These are phyloP conservation scores for Kregervanrija delftensis DNA, from an alignment of 805 yeast genomes.

Conservation along the genomic window DNA sequence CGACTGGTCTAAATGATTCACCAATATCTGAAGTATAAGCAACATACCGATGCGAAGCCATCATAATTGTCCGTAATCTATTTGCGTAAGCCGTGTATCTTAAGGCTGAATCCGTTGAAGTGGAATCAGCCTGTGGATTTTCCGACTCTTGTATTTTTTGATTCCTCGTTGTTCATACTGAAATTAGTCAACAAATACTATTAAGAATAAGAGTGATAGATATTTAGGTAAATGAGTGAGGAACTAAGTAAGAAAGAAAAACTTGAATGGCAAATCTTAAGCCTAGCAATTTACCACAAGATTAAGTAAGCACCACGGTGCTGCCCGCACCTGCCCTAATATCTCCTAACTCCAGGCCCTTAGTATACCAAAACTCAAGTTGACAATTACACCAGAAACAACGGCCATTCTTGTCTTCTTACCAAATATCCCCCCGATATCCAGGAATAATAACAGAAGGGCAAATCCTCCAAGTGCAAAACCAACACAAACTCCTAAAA, in stretches of 20 bases:
- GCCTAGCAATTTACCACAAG: neutral
- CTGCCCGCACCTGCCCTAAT: neutral
- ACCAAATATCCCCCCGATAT: constrained; percentile 47
- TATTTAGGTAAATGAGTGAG: no score
- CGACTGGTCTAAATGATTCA: constrained; percentile 79
- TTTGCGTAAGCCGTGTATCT: constrained; percentile 84
- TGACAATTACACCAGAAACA: constrained; percentile 62
- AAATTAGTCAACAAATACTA: no score
- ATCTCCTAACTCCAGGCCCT: constrained; percentile 31
- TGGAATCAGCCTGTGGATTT: constrained; percentile 6
- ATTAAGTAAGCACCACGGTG: neutral
- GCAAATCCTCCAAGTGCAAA: constrained; percentile 70
- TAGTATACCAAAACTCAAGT: constrained; percentile 58
- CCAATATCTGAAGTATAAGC: constrained; percentile 87
- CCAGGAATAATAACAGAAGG: constrained; percentile 53
- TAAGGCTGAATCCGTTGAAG: constrained; percentile 26
- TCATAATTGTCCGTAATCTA: constrained; percentile 59
- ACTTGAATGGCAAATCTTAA: no score
- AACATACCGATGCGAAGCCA: constrained; percentile 73
- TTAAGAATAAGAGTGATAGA: no score
- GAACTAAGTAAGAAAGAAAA: no score
- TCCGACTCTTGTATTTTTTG: constrained; percentile 1
- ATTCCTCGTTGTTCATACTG: neutral
- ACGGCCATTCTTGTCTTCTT: constrained; percentile 62
- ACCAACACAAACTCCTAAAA: constrained; percentile 68